Percentiles rank a stretch among this genome's conserved stretches.
Evolutionary conservation across 305 asterid genomes (phyloP).

Genomic region (Solanum hybrid): DNA sequence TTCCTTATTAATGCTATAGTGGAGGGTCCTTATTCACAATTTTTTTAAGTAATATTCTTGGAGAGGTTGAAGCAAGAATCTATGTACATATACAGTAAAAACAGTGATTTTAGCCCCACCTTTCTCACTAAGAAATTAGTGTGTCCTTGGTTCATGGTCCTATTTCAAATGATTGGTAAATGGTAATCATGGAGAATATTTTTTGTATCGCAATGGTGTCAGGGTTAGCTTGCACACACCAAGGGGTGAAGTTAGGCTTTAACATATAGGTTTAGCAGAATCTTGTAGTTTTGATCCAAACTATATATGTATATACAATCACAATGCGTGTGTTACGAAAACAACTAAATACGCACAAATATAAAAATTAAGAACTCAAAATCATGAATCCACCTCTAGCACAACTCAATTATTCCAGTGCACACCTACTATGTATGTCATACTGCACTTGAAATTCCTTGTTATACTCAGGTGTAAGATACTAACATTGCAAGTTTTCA

Average conservation of each 20-base stretch:
- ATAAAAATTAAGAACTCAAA: neutral
- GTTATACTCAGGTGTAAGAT: neutral
- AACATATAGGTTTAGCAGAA: neutral
- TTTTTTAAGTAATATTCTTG: neutral
- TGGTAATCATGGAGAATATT: neutral
- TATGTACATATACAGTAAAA: neutral
- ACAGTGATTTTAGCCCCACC: neutral
- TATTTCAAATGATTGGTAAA: neutral
- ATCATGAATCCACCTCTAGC: neutral
- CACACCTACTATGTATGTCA: neutral
- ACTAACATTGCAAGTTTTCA: neutral
- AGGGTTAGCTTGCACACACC: too few relatives aligned
- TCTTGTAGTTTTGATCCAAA: neutral
- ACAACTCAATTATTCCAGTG: neutral
- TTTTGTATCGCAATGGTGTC: neutral
- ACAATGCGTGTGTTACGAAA: neutral
- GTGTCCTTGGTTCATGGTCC: neutral
- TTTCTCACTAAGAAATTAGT: neutral
- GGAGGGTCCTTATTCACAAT: neutral
- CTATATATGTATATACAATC: neutral
- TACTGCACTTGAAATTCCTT: neutral
- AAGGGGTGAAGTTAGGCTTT: neutral
- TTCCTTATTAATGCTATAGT: neutral
- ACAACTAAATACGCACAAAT: neutral
- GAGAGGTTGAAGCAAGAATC: neutral